Percentiles rank a stretch among this genome's conserved stretches.
Conservation (phyloP, 169 alveolate species). For the Plasmodium yoelii region DNA sequence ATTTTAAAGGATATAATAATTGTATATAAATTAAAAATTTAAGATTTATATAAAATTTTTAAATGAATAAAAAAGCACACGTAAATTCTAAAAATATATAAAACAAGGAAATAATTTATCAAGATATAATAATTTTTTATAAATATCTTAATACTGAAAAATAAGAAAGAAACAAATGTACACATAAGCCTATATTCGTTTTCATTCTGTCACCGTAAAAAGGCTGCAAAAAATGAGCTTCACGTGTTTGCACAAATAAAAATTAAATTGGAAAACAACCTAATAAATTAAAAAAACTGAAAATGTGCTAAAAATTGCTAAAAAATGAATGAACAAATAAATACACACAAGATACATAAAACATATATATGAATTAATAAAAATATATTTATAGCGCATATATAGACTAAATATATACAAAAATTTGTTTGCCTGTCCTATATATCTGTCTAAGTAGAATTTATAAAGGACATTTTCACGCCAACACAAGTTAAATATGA, state of each 20-base stretch:
- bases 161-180: neutral
- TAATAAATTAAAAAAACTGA: too few species aligned
- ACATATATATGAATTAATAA: neutral
- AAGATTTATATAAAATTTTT: neutral
- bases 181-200: neutral
- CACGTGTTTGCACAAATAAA: neutral
- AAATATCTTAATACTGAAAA: constrained; percentile 1
- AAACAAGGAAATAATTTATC: constrained; percentile 10
- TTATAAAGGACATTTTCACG: neutral
- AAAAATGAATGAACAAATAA: too few species aligned
- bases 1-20: too few species aligned
- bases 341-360: neutral
- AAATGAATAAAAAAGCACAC: constrained; percentile 7
- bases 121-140: neutral
- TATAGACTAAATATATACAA: neutral
- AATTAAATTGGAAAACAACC: too few species aligned
- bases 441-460: too few species aligned
- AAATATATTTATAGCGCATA: neutral
- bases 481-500: constrained; percentile 14
- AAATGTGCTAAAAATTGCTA: too few species aligned
- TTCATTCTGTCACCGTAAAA: neutral
- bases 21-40: too few species aligned
- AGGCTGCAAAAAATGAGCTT: neutral
- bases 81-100: neutral
- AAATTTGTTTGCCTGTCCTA: neutral